Evolutionary conservation across 148 eudicot species (phyloP).

Genomic region (Silene latifolia): DNA sequence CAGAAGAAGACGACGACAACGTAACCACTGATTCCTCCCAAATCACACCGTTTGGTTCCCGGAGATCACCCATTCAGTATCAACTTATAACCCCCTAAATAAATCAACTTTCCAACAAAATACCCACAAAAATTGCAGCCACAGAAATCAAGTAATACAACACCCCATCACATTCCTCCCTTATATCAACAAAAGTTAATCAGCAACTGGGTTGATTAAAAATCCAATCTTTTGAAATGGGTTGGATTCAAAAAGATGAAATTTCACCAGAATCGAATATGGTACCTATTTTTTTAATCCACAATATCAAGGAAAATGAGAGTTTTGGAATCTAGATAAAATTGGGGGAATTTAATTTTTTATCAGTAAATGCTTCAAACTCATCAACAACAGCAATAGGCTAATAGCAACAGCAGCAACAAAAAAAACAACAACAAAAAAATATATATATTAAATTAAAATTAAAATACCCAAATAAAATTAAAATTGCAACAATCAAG

Average conservation of each 20-base stretch:
- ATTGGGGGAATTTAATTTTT: neutral
- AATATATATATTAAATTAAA: neutral
- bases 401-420: conserved; percentile 12
- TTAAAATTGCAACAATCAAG: conserved; percentile 4
- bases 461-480: neutral
- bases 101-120: neutral
- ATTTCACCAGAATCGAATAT: conserved; percentile 23
- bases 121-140: neutral
- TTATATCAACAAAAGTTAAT: conserved; percentile 1
- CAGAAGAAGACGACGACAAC: conserved; percentile 20
- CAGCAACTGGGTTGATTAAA: conserved; percentile 19
- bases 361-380: conserved; percentile 26
- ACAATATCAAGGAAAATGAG: neutral
- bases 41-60: conserved; percentile 39
- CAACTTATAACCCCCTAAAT: neutral
- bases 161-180: conserved; percentile 17
- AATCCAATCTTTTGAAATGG: conserved; percentile 23
- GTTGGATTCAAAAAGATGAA: conserved; percentile 22
- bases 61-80: conserved; percentile 46
- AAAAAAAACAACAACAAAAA: neutral
- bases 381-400: conserved; percentile 17
- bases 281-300: conserved; percentile 9
- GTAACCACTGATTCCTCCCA: conserved; percentile 32
- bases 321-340: conserved; percentile 16
- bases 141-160: conserved; percentile 16